Conservation (phyloP, 306 rosid genomes). For the Gillenia trifoliata region DNA sequence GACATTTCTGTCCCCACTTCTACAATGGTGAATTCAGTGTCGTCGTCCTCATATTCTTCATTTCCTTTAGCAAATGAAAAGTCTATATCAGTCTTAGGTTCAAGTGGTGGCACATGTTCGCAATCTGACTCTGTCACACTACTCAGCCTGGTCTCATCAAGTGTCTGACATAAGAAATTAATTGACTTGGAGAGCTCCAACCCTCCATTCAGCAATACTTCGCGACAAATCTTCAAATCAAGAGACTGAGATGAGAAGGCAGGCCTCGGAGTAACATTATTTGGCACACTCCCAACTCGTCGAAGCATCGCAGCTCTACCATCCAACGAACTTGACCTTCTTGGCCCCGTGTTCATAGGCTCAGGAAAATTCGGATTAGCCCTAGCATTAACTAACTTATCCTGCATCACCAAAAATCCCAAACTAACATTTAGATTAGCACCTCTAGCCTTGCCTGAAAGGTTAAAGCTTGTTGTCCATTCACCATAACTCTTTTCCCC, state of each 20-base stretch:
- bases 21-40: conserved; percentile 38
- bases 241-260: conserved; percentile 32
- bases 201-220: conserved; percentile 38
- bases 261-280: conserved; percentile 22
- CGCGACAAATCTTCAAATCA: conserved; percentile 30
- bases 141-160: conserved; percentile 47
- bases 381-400: conserved; percentile 33
- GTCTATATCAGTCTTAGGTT: conserved; percentile 24
- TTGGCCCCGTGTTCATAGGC: conserved; percentile 22
- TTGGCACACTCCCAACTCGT: conserved; percentile 21
- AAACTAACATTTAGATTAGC: conserved; percentile 68
- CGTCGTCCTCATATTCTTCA: conserved; percentile 33
- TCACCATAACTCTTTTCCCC: conserved; percentile 57
- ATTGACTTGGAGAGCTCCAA: conserved; percentile 62
- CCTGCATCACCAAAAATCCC: conserved; percentile 50
- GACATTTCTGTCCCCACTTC: conserved; percentile 60
- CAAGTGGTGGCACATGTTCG: conserved; percentile 28
- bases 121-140: conserved; percentile 20
- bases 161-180: conserved; percentile 45
- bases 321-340: conserved; percentile 29
- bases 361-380: conserved; percentile 31
- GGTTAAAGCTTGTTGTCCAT: conserved; percentile 71
- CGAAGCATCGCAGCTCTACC: conserved; percentile 15
- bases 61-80: conserved; percentile 34
- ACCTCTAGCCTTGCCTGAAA: conserved; percentile 67